These are phyloP conservation scores for Volutella citrinella DNA, from an alignment of 2,329 filamentous ascomycete genomes.

Conservation along the genomic window DNA sequence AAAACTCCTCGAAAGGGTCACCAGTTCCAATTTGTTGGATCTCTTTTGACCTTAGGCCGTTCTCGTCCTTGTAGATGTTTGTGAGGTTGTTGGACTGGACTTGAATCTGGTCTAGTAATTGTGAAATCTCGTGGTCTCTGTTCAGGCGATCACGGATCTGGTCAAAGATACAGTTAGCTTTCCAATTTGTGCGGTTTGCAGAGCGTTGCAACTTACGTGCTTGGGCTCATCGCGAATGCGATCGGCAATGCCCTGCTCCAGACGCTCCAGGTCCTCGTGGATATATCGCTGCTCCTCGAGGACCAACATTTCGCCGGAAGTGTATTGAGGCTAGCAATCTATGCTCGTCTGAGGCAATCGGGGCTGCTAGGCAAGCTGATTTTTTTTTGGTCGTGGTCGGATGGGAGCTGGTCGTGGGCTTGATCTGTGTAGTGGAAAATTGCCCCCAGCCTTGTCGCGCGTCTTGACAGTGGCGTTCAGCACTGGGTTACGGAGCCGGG, in stretches of 20 bases:
- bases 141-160: constrained; percentile 86
- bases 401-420: too few relatives aligned
- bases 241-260: constrained; percentile 92
- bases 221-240: constrained; percentile 84
- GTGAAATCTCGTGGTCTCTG: constrained; percentile 86
- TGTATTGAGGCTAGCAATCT: not conserved
- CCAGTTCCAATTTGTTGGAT: constrained; percentile 80
- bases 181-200: not conserved
- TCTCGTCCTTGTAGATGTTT: constrained; percentile 78
- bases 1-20: constrained; percentile 88
- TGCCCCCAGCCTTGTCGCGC: constrained; percentile 26
- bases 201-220: constrained; percentile 56
- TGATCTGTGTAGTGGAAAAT: constrained; percentile 25
- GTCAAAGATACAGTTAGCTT: constrained; percentile 19
- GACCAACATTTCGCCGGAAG: constrained; percentile 62
- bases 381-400: too few relatives aligned
- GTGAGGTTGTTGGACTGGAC: constrained; percentile 78
- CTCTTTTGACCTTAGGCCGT: constrained; percentile 70
- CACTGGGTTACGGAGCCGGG: too few relatives aligned
- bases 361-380: too few relatives aligned
- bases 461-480: constrained; percentile 23
- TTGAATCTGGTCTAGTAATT: constrained; percentile 84
- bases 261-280: constrained; percentile 92
- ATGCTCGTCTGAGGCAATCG: not conserved
- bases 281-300: constrained; percentile 91